A percentile compares a stretch with the other conserved stretches of the same genome.
Evolutionary conservation across 805 yeast genomes (phyloP).

Genomic region (Maudiozyma turicensis): DNA sequence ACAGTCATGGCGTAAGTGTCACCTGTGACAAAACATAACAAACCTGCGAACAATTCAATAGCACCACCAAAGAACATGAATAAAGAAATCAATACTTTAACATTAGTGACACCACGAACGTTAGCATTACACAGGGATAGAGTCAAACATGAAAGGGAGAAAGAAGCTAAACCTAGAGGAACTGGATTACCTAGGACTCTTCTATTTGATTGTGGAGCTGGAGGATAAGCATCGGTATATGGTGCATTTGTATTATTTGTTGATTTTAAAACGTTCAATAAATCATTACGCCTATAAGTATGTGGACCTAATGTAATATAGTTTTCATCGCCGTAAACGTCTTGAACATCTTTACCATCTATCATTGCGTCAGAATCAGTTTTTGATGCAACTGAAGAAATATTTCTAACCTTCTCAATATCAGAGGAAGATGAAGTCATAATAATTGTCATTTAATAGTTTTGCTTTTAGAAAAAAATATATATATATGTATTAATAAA

Average conservation of each 20-base stretch:
- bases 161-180: constrained; percentile 64
- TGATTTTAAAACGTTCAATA: constrained; percentile 33
- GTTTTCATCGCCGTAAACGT: constrained; percentile 27
- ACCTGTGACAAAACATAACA: constrained; percentile 68
- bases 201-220: constrained; percentile 6
- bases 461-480: too few species aligned
- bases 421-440: neutral
- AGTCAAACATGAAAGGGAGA: constrained; percentile 49
- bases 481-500: too few species aligned
- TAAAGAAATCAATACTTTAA: constrained; percentile 52
- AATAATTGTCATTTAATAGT: neutral
- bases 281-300: constrained; percentile 42
- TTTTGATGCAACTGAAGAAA: neutral
- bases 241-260: too few species aligned
- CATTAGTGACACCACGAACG: constrained; percentile 57
- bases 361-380: neutral
- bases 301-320: constrained; percentile 32
- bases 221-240: neutral
- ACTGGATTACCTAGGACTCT: constrained; percentile 64
- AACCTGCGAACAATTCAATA: constrained; percentile 61
- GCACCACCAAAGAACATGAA: constrained; percentile 68
- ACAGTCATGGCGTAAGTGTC: constrained; percentile 66
- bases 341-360: constrained; percentile 5
- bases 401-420: neutral
- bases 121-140: constrained; percentile 52